phyloP scores from a whole-genome alignment of 2,329 filamentous ascomycete genomes.

The Talaromyces sp. region DNA sequence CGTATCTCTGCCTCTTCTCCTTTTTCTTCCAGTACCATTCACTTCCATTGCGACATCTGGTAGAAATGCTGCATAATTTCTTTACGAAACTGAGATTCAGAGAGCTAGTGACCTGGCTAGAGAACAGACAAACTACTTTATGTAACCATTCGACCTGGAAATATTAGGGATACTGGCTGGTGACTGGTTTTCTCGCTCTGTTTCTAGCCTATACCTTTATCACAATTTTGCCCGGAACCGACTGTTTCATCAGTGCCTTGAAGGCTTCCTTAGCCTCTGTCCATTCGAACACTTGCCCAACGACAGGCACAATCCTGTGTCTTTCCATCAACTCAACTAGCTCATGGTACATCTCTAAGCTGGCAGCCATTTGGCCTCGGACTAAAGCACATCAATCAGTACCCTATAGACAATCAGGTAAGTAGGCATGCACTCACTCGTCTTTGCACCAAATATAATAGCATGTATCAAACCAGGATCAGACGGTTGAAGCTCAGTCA shows the following conservation, averaged over 20 bases:
- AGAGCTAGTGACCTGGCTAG: too few relatives aligned
- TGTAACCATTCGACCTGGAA: too few relatives aligned
- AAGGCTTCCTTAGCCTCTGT: neutral
- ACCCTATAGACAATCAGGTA: neutral
- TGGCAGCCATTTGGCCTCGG: neutral
- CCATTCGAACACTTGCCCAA: neutral
- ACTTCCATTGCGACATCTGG: too few relatives aligned
- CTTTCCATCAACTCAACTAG: neutral
- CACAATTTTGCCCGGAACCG: neutral
- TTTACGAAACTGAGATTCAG: too few relatives aligned
- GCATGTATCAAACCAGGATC: neutral
- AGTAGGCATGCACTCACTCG: neutral
- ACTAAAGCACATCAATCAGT: neutral
- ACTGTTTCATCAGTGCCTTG: neutral
- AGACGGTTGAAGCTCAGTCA: slow-evolving; percentile 26
- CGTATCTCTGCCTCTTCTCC: neutral
- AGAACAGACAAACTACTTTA: too few relatives aligned
- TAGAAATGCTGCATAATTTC: too few relatives aligned
- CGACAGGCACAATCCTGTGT: neutral
- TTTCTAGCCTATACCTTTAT: neutral
- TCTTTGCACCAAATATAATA: neutral
- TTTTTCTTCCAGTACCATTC: neutral
- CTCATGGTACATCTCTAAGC: slow-evolving; percentile 3
- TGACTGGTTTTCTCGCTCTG: neutral
- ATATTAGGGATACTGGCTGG: neutral